Base-by-base conservation (phyloP, 306 rosid genomes). In the Neltuma alba region DNA sequence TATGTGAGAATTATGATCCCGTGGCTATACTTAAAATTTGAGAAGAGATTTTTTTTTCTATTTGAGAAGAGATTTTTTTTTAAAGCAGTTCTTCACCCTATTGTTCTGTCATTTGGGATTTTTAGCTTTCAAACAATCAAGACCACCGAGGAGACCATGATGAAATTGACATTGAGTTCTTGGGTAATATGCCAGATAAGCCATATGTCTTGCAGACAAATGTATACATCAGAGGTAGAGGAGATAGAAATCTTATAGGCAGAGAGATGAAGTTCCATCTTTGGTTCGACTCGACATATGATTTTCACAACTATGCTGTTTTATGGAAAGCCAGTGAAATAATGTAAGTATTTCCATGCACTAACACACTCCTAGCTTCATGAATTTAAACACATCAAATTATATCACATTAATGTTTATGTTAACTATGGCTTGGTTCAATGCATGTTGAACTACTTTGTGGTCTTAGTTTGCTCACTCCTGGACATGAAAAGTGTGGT, bases 201-300 rank as follows among this genome's bases (percentile, higher is more conserved):
- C 96, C 96, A 9, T 95, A 90, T 55, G 88, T 90, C n/a, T 83
- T 95, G 88, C 97, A 95, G 73, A 93, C 99, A 31, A 93, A 95
- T 84, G 98, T 93, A 9, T 95, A 73, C 86, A 75, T 91, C 2
- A 89, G 87, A 90, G 99, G 99, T 80, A 95, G 97, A 81, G 98
- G 98, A 58, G 97, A 93, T 77, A 88, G 89, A 30, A 88, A 76
- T 47, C 48, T 91, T 9, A 79, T 91, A 15, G 99, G 99, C 37
- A 89, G 98, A 83, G 99, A 95, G 84, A 85, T 85, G 89, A 80
- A 15, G 79, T 86, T 95, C 82, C 94, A 93, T 62, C 96, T 95
- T 78, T 95, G 99, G 99, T 93, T 95, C 70, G 96, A 93, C 75
- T 98, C 99, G 40, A 88, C 99, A 13, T 83, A 90, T 79, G 89